Base-by-base conservation (phyloP, 2,329 filamentous ascomycete genomes). In the Pseudocercospora pini-densiflorae region DNA sequence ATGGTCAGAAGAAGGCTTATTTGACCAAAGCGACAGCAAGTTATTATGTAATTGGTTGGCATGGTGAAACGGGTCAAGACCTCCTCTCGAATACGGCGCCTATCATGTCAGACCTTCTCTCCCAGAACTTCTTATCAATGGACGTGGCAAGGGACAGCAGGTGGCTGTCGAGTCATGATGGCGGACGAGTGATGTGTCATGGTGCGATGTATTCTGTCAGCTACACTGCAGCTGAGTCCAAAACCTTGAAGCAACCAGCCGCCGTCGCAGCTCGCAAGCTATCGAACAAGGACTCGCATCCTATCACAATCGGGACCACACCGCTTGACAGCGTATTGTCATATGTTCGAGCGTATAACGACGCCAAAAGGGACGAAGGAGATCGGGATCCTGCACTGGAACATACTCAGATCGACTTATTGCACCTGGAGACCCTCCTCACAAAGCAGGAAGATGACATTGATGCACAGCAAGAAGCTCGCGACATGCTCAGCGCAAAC, bases 31-130 rank as follows among this genome's bases (percentile, higher is more conserved):
- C 67, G 2, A 64, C 61, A 33, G 64, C 53, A 10, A 59, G 53
- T 53, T 69, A 69, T 24, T 62, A 55, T 49, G 61, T 69, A 7
- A 23, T 67, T 12, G 67, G 67, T 31, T 68, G 61, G 60, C 61
- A 68, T 51, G 27, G 49, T n/a, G 54, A 64, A n/a, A 40, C 16
- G 2, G 14, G 27, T n/a, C 47, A 68, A 29, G 71, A 71, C 14
- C 58, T 51, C 3, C 61, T 59, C 40, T 62, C 49, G 5, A 63
- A 63, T 19, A 23, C 27, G 12, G 57, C 24, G 12, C 31, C 31
- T 12, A 9, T 43, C 10, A 47, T 61, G 58, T 61, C 47, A 19
- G 49, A 57, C 23, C n/a, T 53, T 6, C 21, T 59, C 12, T 14
- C 12, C 10, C 40, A 51, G 14, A 59, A 59, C 21, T 53, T 60